These are phyloP conservation scores for Verticillium klebahnii DNA, from an alignment of 2,329 filamentous ascomycete genomes.

Conservation along the genomic window DNA sequence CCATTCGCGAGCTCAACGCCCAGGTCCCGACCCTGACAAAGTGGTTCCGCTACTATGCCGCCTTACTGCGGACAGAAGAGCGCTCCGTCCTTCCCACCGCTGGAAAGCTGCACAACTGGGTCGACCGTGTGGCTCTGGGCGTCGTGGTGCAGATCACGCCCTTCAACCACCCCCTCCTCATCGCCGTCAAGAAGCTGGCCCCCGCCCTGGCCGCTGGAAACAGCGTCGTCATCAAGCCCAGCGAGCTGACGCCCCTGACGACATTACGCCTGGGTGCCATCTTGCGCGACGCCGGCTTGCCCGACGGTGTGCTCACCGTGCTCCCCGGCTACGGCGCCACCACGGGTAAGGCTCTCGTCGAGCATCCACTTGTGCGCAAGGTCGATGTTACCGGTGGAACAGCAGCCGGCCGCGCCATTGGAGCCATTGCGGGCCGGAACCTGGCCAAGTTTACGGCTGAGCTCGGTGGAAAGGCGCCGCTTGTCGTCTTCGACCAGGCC, in stretches of 20 bases:
- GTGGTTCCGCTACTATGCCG: slow-evolving; percentile 70
- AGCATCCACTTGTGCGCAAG: slow-evolving; percentile 53
- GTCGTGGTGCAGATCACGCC: slow-evolving; percentile 54
- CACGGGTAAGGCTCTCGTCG: slow-evolving; percentile 49
- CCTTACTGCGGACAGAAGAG: slow-evolving; percentile 63
- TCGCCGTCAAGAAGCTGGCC: slow-evolving; percentile 56
- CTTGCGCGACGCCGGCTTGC: slow-evolving; percentile 63
- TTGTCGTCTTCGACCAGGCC: slow-evolving; percentile 62
- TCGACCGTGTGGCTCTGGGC: slow-evolving; percentile 50
- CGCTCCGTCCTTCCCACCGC: slow-evolving; percentile 60
- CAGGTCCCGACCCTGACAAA: slow-evolving; percentile 62
- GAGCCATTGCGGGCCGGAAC: slow-evolving; percentile 60
- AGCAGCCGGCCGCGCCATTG: slow-evolving; percentile 62
- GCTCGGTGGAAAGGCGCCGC: slow-evolving; percentile 66
- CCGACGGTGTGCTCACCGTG: slow-evolving; percentile 64
- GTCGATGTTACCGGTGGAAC: slow-evolving; percentile 76
- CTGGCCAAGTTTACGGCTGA: slow-evolving; percentile 67
- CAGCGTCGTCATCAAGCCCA: slow-evolving; percentile 56
- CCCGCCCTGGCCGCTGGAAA: slow-evolving; percentile 57
- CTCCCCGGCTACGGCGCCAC: slow-evolving; percentile 47
- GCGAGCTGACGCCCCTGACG: slow-evolving; percentile 58
- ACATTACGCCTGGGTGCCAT: slow-evolving; percentile 56
- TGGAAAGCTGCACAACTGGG: slow-evolving; percentile 54
- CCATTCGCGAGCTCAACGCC: slow-evolving; percentile 64
- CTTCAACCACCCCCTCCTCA: slow-evolving; percentile 55